Evolutionary conservation across 805 yeast genomes (phyloP), one percentile per base, ranked within the genome.

Genomic region (Lipomyces sp.): DNA sequence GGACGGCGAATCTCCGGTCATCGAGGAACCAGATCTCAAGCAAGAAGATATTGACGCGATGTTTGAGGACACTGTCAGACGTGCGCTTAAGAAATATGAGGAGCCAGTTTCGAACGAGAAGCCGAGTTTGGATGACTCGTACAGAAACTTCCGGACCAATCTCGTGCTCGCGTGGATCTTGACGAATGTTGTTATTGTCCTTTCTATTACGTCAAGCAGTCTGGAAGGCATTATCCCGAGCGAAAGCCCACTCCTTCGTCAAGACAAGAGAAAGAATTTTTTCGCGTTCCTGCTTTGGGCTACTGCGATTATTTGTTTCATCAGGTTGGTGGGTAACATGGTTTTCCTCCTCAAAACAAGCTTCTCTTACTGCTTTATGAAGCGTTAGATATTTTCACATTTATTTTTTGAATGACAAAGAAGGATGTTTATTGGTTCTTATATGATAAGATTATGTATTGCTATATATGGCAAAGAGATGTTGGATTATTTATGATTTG

Each of bases 281-380:
- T 80, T 75, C 66, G 75, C 85, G 15, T 85, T 86, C 32, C 78
- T 87, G 65, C 80, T 86, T 65, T 86, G 89, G 88, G 75, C 84
- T 53, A 88, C 85, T 53, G 89, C 89, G 1, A 82, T 85, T 56
- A 78, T 87, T 80, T 88, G 90, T 0, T 75, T 83, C 8, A 82
- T 87, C 77, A 75, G 89, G 54, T 81, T 86, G 66, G 67, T 84
- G 59, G 90, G 90, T 7, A 83, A 87, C 71, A 66, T 80, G 10
- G 63, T 79, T 29, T 86, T 85, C 75, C 80, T 86, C 75, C 61
- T 73, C 13, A 73, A 72, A 63, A 73, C 75, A 39, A 62, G 73
- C 62, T 37, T 73, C 35, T 42, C 57, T 42, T 48, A 53, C 32
- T 71, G 74, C 57, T 34, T 63, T 24, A 45, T 42, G 13, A 58